Conservation (phyloP, 2,329 filamentous ascomycete genomes). For the Microthyrium microscopicum region DNA sequence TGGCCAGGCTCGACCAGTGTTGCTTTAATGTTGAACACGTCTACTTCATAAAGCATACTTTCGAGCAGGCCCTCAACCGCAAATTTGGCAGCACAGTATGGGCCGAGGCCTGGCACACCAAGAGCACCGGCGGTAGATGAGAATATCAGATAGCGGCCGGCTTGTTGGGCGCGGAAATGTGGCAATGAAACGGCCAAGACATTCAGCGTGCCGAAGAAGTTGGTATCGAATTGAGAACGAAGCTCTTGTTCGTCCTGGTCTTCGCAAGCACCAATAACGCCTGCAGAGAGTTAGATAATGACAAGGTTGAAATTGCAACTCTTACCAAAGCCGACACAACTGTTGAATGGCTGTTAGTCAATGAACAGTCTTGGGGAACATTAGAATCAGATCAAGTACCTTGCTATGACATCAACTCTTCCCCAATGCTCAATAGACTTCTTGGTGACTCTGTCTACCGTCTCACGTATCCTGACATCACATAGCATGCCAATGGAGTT, state of each 20-base stretch:
- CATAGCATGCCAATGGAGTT: slow-evolving; percentile 71
- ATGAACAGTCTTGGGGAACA: slow-evolving; percentile 4
- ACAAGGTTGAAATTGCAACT: neutral
- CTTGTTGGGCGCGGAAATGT: slow-evolving; percentile 61
- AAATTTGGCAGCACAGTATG: slow-evolving; percentile 94
- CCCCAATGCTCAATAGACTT: slow-evolving; percentile 59
- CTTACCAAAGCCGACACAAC: slow-evolving; percentile 70
- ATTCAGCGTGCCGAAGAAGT: slow-evolving; percentile 89
- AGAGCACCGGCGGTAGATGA: slow-evolving; percentile 81
- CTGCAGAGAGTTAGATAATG: slow-evolving; percentile 8
- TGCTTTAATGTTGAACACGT: slow-evolving; percentile 80
- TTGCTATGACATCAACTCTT: slow-evolving; percentile 74
- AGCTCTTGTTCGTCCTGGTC: slow-evolving; percentile 93
- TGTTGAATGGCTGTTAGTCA: slow-evolving; percentile 9
- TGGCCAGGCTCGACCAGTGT: slow-evolving; percentile 86
- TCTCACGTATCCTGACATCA: slow-evolving; percentile 70
- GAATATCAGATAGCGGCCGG: slow-evolving; percentile 82
- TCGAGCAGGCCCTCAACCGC: slow-evolving; percentile 92
- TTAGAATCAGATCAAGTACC: slow-evolving; percentile 24
- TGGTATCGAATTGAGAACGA: slow-evolving; percentile 91
- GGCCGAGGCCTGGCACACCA: slow-evolving; percentile 83
- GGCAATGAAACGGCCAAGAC: slow-evolving; percentile 81
- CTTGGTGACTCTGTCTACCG: slow-evolving; percentile 56
- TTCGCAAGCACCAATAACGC: slow-evolving; percentile 82
- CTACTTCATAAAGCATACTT: slow-evolving; percentile 90